Evolutionary conservation across 1,284 basidiomycete species (phyloP), one percentile per base, ranked within the genome.

Genomic region (Somion occarium): DNA sequence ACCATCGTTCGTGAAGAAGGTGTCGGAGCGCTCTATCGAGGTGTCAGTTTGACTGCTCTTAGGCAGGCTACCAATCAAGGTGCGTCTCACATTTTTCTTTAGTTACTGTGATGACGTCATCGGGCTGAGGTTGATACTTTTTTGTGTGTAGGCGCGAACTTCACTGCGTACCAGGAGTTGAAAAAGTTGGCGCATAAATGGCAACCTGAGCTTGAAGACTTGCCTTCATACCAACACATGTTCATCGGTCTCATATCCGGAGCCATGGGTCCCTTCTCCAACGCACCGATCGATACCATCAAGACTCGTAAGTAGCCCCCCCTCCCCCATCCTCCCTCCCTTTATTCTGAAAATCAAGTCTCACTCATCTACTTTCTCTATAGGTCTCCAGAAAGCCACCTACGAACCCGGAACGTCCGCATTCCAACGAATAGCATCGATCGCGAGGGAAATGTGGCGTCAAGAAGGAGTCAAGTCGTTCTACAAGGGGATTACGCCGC

Each of bases 21-120:
- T 5, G 60, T 91, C 49, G 60, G 74, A 51, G 85, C 96, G 1
- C 78, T 99, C 3, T 99, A 98, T 69, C 83, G 96, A 58, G 96
- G 96, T 53, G 96, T 99, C 24, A 80, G 83, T 12, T 78, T 99
- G 46, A 99, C 97, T 2, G 97, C 97, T 1, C 74, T 98, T 22
- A 78, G 97, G 49, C 97, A 99, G 76, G 95, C 97, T 11, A 99
- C 96, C 22, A 99, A 99, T 69, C 97, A 99, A 74, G 94, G 93
- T 88, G 54, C 56, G 76, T 53, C 9, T 2, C 27, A 38, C 11
- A 25, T 44, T 38, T 41, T 43, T 19, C n/a, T 27, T 38, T 46
- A 45, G 37, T 44, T 18, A n/a, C n/a, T n/a, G n/a, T n/a, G n/a
- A n/a, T n/a, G n/a, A n/a, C n/a, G n/a, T n/a, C n/a, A n/a, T n/a